Percentiles rank a stretch among this genome's conserved stretches.
These are phyloP conservation scores for Termitomyces sp. DNA, from an alignment of 768 basidiomycete genomes.

Conservation along the genomic window DNA sequence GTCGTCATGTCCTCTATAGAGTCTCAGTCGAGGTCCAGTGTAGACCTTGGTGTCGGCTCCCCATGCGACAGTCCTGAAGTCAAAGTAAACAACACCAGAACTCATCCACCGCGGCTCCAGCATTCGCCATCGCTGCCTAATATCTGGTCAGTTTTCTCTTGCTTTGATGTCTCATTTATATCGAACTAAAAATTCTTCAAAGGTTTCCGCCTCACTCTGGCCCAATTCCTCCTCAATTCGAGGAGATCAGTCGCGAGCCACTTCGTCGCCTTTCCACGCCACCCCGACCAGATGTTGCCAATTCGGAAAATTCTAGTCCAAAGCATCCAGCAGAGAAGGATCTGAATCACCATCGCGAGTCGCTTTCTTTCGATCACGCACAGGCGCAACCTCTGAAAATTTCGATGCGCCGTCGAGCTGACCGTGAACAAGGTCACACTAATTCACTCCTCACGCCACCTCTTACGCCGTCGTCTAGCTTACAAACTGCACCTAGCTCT, in stretches of 20 bases:
- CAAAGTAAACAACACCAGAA: constrained; percentile 12
- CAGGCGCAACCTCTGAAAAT: constrained; percentile 18
- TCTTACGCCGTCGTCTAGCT: constrained; percentile 61
- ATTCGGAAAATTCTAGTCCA: background rate
- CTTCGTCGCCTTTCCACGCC: constrained; percentile 30
- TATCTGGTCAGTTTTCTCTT: constrained; percentile 40
- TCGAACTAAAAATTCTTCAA: background rate
- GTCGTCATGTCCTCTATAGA: constrained; percentile 21
- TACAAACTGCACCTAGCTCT: constrained; percentile 30
- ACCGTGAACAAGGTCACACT: constrained; percentile 27
- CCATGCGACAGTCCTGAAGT: constrained; percentile 15
- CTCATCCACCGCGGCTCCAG: constrained; percentile 45
- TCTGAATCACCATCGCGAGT: constrained; percentile 9
- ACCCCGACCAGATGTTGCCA: constrained; percentile 12
- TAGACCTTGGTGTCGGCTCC: constrained; percentile 20
- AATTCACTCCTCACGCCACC: constrained; percentile 56
- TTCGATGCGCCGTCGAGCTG: constrained; percentile 26
- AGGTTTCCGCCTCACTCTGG: constrained; percentile 46
- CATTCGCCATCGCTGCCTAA: constrained; percentile 70
- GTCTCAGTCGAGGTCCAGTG: constrained; percentile 18
- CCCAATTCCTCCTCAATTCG: constrained; percentile 30
- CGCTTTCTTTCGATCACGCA: constrained; percentile 16
- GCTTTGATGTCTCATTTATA: background rate
- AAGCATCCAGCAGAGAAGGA: background rate
- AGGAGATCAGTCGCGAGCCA: constrained; percentile 18